Evolutionary conservation across 495 filamentous ascomycete genomes (phyloP).

Genomic region (Hypoxylon subgilvum): DNA sequence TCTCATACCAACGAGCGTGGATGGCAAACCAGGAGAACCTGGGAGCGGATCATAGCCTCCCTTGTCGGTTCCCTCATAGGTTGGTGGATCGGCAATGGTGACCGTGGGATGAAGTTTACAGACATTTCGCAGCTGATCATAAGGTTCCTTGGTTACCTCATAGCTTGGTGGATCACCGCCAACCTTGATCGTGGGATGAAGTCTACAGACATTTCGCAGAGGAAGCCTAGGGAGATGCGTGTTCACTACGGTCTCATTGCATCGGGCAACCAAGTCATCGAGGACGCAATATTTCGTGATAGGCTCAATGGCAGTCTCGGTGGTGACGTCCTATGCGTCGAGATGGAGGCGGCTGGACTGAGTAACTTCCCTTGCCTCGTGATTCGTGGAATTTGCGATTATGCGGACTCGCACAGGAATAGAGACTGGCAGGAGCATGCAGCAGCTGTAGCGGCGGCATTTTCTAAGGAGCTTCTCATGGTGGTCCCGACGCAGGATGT

Average conservation of each 20-base stretch:
- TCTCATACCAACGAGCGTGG: conserved; percentile 39
- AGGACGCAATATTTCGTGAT: conserved; percentile 16
- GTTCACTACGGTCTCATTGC: conserved; percentile 46
- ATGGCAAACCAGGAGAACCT: background rate
- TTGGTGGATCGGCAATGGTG: background rate
- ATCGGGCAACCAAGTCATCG: conserved; percentile 46
- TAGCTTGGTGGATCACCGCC: background rate
- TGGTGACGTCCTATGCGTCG: conserved; percentile 19
- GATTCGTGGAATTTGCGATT: conserved; percentile 53
- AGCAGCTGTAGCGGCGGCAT: conserved; percentile 25
- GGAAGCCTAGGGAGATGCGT: conserved; percentile 14
- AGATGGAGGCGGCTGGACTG: conserved; percentile 40
- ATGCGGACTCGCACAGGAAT: conserved; percentile 49
- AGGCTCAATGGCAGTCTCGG: conserved; percentile 1
- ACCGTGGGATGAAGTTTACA: background rate
- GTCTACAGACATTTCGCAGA: background rate
- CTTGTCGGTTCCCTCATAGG: background rate
- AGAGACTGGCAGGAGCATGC: conserved; percentile 34
- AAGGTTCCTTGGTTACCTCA: background rate
- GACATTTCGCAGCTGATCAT: background rate
- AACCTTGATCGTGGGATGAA: background rate
- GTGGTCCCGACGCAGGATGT: background rate
- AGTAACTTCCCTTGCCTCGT: conserved; percentile 40
- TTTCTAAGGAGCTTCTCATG: conserved; percentile 20
- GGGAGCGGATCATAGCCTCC: background rate